Percentiles rank a stretch among this genome's conserved stretches.
Evolutionary conservation across 352 stramenopile genomes (phyloP).

Genomic region (Globisporangium nunn): DNA sequence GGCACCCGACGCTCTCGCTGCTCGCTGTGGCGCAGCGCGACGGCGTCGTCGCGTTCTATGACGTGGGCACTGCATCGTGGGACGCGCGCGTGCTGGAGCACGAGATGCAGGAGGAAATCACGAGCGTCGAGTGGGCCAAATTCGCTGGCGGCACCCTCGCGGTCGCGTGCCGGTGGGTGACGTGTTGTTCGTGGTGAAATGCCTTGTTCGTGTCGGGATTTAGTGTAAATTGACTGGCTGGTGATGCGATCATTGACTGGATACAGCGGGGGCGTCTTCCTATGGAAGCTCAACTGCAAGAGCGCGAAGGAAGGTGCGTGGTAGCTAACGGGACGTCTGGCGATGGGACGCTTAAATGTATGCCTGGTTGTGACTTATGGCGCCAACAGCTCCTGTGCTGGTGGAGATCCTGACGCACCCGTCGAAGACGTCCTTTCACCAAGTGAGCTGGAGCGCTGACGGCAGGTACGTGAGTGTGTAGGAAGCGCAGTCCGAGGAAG

Average conservation of each 20-base stretch:
- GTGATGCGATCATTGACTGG: not conserved
- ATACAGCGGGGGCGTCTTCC: slow-evolving; percentile 40
- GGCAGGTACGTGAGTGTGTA: slow-evolving; percentile 23
- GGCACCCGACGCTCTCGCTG: slow-evolving; percentile 45
- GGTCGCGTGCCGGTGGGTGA: slow-evolving; percentile 45
- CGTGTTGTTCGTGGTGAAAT: not conserved
- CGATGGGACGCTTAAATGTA: not conserved
- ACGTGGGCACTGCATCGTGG: slow-evolving; percentile 47
- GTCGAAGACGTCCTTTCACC: slow-evolving; percentile 33
- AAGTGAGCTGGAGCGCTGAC: slow-evolving; percentile 67
- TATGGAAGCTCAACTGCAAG: slow-evolving; percentile 59
- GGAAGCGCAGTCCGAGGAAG: too few species aligned
- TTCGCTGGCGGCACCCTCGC: slow-evolving; percentile 54
- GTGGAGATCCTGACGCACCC: slow-evolving; percentile 57
- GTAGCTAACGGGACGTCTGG: too few species aligned
- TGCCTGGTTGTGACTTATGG: not conserved
- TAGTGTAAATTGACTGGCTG: not conserved
- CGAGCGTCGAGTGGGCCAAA: slow-evolving; percentile 52
- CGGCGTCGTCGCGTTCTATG: slow-evolving; percentile 59
- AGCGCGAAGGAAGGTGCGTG: slow-evolving; percentile 20
- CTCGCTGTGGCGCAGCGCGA: slow-evolving; percentile 69
- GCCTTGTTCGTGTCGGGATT: too few species aligned
- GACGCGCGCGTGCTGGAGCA: slow-evolving; percentile 60
- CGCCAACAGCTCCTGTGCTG: slow-evolving; percentile 24
- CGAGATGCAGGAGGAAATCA: slow-evolving; percentile 41